Percentiles rank a stretch among this genome's conserved stretches.
Evolutionary conservation across 176 grass and related monocot species (phyloP).

Genomic region (Carex kokanica): DNA sequence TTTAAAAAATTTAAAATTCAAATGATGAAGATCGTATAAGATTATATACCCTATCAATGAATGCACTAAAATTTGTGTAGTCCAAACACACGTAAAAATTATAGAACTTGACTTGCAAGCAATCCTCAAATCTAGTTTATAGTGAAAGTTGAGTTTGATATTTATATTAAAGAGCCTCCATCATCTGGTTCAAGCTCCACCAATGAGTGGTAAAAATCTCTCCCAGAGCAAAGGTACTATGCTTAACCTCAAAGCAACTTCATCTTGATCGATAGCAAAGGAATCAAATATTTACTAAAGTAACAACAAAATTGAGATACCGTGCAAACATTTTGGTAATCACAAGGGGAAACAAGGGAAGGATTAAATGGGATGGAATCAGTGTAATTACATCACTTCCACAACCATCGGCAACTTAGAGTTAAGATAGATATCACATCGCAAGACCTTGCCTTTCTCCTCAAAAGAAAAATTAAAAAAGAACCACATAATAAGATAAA

Average conservation of each 20-base stretch:
- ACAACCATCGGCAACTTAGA: conserved; percentile 38
- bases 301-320: not conserved
- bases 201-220: not conserved
- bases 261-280: not conserved
- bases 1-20: no score
- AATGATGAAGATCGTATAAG: not conserved
- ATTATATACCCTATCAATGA: not conserved
- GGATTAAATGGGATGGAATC: not conserved
- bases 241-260: not conserved
- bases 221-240: not conserved
- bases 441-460: not conserved
- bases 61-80: not conserved
- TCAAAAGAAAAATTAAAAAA: not conserved
- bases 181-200: not conserved
- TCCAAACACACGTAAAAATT: not conserved
- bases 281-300: not conserved
- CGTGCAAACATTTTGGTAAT: not conserved
- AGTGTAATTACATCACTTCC: conserved; percentile 4
- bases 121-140: not conserved
- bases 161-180: not conserved
- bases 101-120: not conserved
- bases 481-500: conserved; percentile 13
- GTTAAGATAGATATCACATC: conserved; percentile 84
- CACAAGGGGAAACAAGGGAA: not conserved
- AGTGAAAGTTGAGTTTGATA: no score